A percentile compares a stretch with the other conserved stretches of the same genome.
Evolutionary conservation across 495 filamentous ascomycete genomes (phyloP).

Genomic region (Aspergillus coremiiformis): DNA sequence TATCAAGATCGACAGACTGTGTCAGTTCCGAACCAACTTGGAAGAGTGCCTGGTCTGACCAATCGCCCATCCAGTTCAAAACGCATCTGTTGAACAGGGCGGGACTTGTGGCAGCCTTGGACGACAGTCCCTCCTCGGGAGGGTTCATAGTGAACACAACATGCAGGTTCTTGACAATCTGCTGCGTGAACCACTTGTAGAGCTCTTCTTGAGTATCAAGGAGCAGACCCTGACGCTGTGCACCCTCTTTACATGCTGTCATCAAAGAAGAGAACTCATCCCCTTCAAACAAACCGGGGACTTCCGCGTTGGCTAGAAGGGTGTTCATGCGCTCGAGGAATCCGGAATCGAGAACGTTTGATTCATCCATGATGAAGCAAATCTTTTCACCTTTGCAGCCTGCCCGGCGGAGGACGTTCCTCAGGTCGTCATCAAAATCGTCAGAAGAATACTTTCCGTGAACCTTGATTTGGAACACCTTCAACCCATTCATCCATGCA

Average conservation of each 20-base stretch:
- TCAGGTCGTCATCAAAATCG: slow-evolving; percentile 96
- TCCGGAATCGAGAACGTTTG: slow-evolving; percentile 95
- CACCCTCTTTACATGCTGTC: slow-evolving; percentile 97
- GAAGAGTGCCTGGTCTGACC: slow-evolving; percentile 98
- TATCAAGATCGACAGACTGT: slow-evolving; percentile 88
- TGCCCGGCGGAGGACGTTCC: slow-evolving; percentile 85
- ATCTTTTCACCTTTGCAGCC: slow-evolving; percentile 99
- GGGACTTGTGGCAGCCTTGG: slow-evolving; percentile 93
- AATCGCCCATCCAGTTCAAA: slow-evolving; percentile 99
- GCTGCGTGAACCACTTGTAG: slow-evolving; percentile 99
- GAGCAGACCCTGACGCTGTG: slow-evolving; percentile 88
- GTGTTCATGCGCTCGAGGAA: slow-evolving; percentile 99
- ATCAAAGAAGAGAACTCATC: slow-evolving; percentile 94
- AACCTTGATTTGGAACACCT: slow-evolving; percentile 99
- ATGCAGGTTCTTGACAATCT: slow-evolving; percentile 97
- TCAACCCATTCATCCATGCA: slow-evolving; percentile 99
- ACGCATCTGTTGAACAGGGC: slow-evolving; percentile 98
- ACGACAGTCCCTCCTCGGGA: slow-evolving; percentile 89
- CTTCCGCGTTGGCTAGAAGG: slow-evolving; percentile 92
- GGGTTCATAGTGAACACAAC: slow-evolving; percentile 99
- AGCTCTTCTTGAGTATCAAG: slow-evolving; percentile 96
- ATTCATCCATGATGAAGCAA: slow-evolving; percentile 99
- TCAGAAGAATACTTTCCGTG: slow-evolving; percentile 97
- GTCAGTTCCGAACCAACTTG: slow-evolving; percentile 95
- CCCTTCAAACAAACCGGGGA: slow-evolving; percentile 95